These are phyloP conservation scores for Barnettozyma sp. DNA, from an alignment of 805 yeast species.

Conservation along the genomic window DNA sequence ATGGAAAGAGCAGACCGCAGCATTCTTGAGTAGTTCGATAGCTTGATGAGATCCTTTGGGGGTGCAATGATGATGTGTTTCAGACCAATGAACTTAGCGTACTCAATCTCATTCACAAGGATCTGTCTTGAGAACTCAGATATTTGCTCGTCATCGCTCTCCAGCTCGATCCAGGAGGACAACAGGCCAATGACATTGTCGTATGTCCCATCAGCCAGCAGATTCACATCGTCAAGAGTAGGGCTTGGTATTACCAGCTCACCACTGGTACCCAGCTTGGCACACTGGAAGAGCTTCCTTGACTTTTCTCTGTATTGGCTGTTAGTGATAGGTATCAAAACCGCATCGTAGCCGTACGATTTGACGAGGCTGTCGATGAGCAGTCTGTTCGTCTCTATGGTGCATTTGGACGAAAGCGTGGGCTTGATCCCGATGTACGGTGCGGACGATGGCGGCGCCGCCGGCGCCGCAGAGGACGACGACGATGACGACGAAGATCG, in stretches of 20 bases:
- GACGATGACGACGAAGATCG: background rate
- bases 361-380: slow-evolving; percentile 26
- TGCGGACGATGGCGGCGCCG: background rate
- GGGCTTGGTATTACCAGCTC: slow-evolving; percentile 35
- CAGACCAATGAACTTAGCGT: slow-evolving; percentile 54
- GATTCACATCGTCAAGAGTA: slow-evolving; percentile 33
- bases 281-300: slow-evolving; percentile 30
- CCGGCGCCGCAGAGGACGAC: background rate
- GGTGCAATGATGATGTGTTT: slow-evolving; percentile 53
- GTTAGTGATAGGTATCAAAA: slow-evolving; percentile 51
- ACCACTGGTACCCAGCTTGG: slow-evolving; percentile 20
- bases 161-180: slow-evolving; percentile 67
- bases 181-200: slow-evolving; percentile 45
- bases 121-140: slow-evolving; percentile 53
- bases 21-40: slow-evolving; percentile 43
- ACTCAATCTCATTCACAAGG: slow-evolving; percentile 48
- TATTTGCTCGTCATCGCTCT: slow-evolving; percentile 40
- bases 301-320: slow-evolving; percentile 40
- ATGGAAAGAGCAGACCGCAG: slow-evolving; percentile 29
- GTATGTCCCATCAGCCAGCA: slow-evolving; percentile 37
- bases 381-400: slow-evolving; percentile 26
- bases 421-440: slow-evolving; percentile 43
- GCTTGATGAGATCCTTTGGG: slow-evolving; percentile 48
- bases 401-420: slow-evolving; percentile 26
- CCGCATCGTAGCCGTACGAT: slow-evolving; percentile 44